Base-by-base conservation (phyloP, 495 filamentous ascomycete species). In the Eremomyces bilateralis region DNA sequence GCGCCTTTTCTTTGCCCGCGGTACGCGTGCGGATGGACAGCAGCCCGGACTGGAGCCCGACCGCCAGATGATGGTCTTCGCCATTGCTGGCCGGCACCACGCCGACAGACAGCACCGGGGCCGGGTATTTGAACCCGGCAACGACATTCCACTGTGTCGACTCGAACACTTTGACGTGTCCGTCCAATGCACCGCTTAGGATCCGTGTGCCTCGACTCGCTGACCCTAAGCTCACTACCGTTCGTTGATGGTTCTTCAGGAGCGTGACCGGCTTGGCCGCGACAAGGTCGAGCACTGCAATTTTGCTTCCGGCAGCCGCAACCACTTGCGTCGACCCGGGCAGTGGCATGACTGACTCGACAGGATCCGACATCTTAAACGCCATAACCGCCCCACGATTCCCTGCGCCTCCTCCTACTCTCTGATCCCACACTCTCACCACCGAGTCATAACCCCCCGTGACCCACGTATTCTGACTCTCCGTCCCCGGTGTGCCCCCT, bases 201-300 rank as follows among this genome's bases (percentile, higher is more conserved):
- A 99, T 61, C 29, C 90, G 67, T 32, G 70, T 69, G 13, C 73
- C 70, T 43, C 78, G 72, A 20, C 77, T 80, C 0, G 82, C 88
- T n/a, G 72, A 50, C 12, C 62, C 61, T 21, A 99, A 64, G 3
- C 78, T 69, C 0, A 88, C 95, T 20, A 99, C 81, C 0, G 88
- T 92, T 68, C 94, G 95, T 55, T 99, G 88, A 53, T 99, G 90
- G 48, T 83, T 93, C 36, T 76, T 71, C 29, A 99, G 73, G 38
- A 90, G 57, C 22, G 81, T 74, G 29, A 85, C 52, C 2, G 82
- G 82, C 47, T 78, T 83, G 19, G 79, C 90, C 31, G 83, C 90
- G 15, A 95, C 72, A 15, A 99, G 65, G 53, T 99, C 85, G 42
- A 95, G 65, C n/a, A 99, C 80, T 3, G 74, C 75, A 44, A 99